These are phyloP conservation scores for Hortaea werneckii DNA, from an alignment of 2,329 filamentous ascomycete species.

Conservation along the genomic window DNA sequence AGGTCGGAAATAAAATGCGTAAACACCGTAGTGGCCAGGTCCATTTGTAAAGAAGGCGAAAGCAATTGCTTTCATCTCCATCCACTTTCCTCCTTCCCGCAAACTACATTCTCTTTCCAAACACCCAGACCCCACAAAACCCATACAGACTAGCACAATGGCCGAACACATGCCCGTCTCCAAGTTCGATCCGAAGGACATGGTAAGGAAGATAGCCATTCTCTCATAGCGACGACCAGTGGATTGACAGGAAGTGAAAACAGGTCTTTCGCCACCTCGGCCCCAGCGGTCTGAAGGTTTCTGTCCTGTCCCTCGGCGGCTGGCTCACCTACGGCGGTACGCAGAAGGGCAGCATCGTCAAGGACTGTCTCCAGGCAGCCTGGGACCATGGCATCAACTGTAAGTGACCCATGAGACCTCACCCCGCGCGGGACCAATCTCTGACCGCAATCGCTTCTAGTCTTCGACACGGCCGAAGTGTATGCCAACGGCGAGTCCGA, in stretches of 20 bases:
- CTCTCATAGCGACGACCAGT: no score
- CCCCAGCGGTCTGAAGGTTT: conserved; percentile 40
- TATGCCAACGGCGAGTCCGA: conserved; percentile 53
- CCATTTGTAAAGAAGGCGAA: background rate
- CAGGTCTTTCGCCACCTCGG: conserved; percentile 34
- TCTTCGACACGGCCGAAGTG: conserved; percentile 39
- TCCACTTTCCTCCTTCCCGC: background rate
- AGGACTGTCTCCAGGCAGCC: conserved; percentile 41
- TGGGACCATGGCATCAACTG: conserved; percentile 41
- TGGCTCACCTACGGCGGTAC: conserved; percentile 40
- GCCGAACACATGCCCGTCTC: background rate
- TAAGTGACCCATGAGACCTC: conserved; percentile 10
- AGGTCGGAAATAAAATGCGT: background rate
- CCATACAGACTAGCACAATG: background rate
- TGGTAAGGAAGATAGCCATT: conserved; percentile 16
- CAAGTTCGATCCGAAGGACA: conserved; percentile 42
- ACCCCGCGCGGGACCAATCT: background rate
- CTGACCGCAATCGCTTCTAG: background rate
- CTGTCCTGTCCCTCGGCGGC: conserved; percentile 40
- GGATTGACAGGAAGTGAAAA: no score
- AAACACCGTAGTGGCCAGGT: background rate
- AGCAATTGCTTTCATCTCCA: background rate
- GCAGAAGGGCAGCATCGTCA: conserved; percentile 40
- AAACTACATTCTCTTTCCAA: background rate
- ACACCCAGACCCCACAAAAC: no score